Evolutionary conservation across 495 filamentous ascomycete genomes (phyloP), one percentile per base, ranked within the genome.

Genomic region (Apiosordaria backusii): DNA sequence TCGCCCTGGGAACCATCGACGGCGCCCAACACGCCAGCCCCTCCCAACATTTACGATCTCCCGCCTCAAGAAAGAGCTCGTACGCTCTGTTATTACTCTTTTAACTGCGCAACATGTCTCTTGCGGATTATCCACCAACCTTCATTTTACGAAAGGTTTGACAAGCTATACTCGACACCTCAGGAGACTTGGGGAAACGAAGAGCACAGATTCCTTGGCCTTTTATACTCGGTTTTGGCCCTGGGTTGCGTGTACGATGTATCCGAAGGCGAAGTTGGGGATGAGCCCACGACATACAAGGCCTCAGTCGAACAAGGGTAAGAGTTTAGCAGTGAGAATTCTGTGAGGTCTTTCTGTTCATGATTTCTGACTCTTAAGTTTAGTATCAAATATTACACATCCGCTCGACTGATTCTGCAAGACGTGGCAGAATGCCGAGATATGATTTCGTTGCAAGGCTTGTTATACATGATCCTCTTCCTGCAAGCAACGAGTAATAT

Each of bases 381-480:
- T 62, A 96, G 93, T 53, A 86, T 90, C 69, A 91, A 92, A 80
- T 97, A 92, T 74, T 97, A 94, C 77, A 89, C 85, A 71, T 84
- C 88, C 9, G 88, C 92, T 7, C 88, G 92, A 26, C 61, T 76
- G 55, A 85, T 91, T 63, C 80, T 97, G 67, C 82, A 95, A 66
- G 94, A 98, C 72, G 88, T 97, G 67, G 96, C 93, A 4, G 92
- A 97, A 70, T 96, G 93, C 68, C 86, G 93, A 66, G 93, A 97
- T 77, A 81, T 98, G 57, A 84, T 79, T 15, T 92, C 92, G 2
- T 81, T 98, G 18, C 93, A 98, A 73, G 89, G 90, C 0, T 86
- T 97, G 26, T 80, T 96, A 25, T 96, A 92, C 79, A 96, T 97
- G 90, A 90, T 97, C 53, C 79, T 97, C 1, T 98, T 97, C 73